Percentiles rank a stretch among this genome's conserved stretches.
Evolutionary conservation across 805 yeast genomes (phyloP).

Genomic region (Metschnikowia rubicola): DNA sequence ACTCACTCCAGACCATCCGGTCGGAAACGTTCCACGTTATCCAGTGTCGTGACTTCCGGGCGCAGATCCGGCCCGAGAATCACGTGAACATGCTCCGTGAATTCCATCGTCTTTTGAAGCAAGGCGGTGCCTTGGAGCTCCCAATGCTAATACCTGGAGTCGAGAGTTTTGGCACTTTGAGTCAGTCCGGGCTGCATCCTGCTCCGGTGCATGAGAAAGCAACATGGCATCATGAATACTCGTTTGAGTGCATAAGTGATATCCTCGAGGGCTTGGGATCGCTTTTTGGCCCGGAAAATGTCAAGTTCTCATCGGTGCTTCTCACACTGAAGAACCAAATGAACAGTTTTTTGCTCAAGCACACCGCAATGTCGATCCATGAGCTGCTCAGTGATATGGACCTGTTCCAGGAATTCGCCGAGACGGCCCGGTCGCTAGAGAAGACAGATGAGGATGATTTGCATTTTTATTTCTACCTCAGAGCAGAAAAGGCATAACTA

Average conservation of each 20-base stretch:
- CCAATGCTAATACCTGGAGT: constrained; percentile 20
- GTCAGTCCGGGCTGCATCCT: neutral
- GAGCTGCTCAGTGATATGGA: constrained; percentile 34
- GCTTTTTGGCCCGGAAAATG: constrained; percentile 33
- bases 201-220: neutral
- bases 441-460: constrained; percentile 5
- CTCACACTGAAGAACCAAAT: constrained; percentile 30
- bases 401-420: constrained; percentile 7
- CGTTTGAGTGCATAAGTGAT: neutral
- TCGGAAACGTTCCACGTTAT: constrained; percentile 33
- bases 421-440: constrained; percentile 1
- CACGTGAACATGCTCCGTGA: constrained; percentile 26
- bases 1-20: constrained; percentile 25
- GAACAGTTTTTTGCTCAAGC: constrained; percentile 27
- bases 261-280: constrained; percentile 1
- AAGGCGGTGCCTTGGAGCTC: constrained; percentile 34
- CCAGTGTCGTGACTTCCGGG: constrained; percentile 35
- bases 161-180: neutral
- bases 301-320: constrained; percentile 29
- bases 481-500: constrained; percentile 21
- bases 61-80: constrained; percentile 29
- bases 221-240: neutral
- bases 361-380: constrained; percentile 26
- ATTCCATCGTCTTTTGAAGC: constrained; percentile 33
- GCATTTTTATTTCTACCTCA: constrained; percentile 26